A percentile compares a stretch with the other conserved stretches of the same genome.
Conservation (phyloP, 805 yeast genomes). For the Wickerhamiella qilinensis region DNA sequence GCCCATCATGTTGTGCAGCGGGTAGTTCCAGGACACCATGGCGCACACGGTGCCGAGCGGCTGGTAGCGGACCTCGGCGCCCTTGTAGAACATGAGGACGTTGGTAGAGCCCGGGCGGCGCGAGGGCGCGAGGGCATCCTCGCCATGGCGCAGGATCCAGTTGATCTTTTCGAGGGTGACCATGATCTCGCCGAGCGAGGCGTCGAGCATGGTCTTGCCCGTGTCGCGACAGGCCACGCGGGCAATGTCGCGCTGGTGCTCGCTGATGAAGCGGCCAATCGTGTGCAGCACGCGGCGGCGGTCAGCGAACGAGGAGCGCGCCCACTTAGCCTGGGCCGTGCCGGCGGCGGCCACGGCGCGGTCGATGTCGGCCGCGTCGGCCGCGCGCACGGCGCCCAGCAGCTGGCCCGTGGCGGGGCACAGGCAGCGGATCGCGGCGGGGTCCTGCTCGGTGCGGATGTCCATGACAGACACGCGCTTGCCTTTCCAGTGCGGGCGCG, state of each 20-base stretch:
- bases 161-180: slow-evolving; percentile 85
- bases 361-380: slow-evolving; percentile 58
- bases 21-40: slow-evolving; percentile 92
- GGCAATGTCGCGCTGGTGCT: slow-evolving; percentile 75
- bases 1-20: slow-evolving; percentile 85
- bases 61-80: slow-evolving; percentile 86
- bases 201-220: slow-evolving; percentile 92
- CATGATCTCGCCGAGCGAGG: slow-evolving; percentile 78
- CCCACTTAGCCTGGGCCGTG: slow-evolving; percentile 38
- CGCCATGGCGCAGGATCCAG: slow-evolving; percentile 83
- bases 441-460: slow-evolving; percentile 42
- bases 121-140: slow-evolving; percentile 48
- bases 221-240: slow-evolving; percentile 91
- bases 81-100: slow-evolving; percentile 72
- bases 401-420: slow-evolving; percentile 95
- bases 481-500: slow-evolving; percentile 86
- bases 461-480: slow-evolving; percentile 52
- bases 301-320: slow-evolving; percentile 38
- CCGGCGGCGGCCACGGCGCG: slow-evolving; percentile 35
- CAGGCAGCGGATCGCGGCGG: slow-evolving; percentile 57
- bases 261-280: slow-evolving; percentile 51
- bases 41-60: slow-evolving; percentile 86
- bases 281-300: slow-evolving; percentile 60
- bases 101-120: slow-evolving; percentile 78
- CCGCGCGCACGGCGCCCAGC: slow-evolving; percentile 55